Conservation (phyloP, 805 yeast genomes). For the Ascoidea rubescens region DNA sequence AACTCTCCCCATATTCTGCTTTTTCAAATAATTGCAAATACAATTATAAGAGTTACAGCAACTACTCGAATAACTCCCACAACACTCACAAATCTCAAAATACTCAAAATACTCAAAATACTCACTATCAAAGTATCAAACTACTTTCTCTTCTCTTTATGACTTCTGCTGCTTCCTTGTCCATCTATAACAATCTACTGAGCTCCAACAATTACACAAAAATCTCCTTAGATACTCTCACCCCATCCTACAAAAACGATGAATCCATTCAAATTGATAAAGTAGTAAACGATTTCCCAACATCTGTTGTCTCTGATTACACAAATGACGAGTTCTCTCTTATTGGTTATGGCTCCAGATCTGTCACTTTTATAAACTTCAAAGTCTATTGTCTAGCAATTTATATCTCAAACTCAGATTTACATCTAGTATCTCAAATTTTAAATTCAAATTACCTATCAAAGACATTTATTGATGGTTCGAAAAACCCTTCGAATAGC, state of each 20-base stretch:
- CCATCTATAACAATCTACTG: too few species aligned
- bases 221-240: too few species aligned
- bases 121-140: too few species aligned
- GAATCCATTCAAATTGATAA: constrained; percentile 31
- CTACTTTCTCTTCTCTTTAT: too few species aligned
- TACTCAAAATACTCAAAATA: too few species aligned
- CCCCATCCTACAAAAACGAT: neutral
- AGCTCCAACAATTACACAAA: too few species aligned
- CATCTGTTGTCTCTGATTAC: constrained; percentile 11
- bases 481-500: constrained; percentile 12
- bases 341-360: constrained; percentile 70
- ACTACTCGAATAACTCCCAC: too few species aligned
- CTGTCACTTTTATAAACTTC: constrained; percentile 70
- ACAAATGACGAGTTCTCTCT: constrained; percentile 30
- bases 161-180: too few species aligned
- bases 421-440: constrained; percentile 23
- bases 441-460: constrained; percentile 30
- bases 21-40: too few species aligned
- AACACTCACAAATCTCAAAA: too few species aligned
- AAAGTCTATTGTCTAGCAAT: constrained; percentile 83
- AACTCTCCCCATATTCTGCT: too few species aligned
- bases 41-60: too few species aligned
- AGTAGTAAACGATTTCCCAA: constrained; percentile 36
- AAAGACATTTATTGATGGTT: constrained; percentile 20
- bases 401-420: constrained; percentile 55